These are phyloP conservation scores for Boletus sensibilis DNA, from an alignment of 768 basidiomycete genomes.

Conservation along the genomic window DNA sequence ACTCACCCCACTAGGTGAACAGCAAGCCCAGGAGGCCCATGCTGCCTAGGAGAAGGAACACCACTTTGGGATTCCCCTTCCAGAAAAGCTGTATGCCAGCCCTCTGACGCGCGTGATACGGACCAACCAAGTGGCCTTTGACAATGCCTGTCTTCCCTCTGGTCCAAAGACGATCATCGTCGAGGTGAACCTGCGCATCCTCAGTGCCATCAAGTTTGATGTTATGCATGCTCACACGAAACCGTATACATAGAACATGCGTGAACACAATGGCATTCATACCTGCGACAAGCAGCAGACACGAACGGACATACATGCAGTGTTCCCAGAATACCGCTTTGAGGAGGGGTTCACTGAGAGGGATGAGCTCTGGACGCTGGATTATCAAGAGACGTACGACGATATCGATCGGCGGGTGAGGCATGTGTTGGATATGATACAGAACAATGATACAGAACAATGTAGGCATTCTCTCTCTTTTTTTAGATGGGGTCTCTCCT, in stretches of 20 bases:
- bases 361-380: slow-evolving; percentile 55
- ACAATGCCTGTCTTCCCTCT: slow-evolving; percentile 30
- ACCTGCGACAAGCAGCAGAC: slow-evolving; percentile 70
- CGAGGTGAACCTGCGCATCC: slow-evolving; percentile 37
- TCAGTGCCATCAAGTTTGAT: neutral
- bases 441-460: slow-evolving; percentile 39
- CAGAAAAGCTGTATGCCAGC: slow-evolving; percentile 30
- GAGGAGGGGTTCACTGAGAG: too few species aligned
- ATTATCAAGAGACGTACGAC: slow-evolving; percentile 22
- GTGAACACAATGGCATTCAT: slow-evolving; percentile 64
- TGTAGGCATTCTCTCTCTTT: slow-evolving; percentile 44
- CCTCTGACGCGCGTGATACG: slow-evolving; percentile 61
- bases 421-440: slow-evolving; percentile 55
- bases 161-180: too few species aligned
- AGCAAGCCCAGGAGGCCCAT: slow-evolving; percentile 47
- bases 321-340: slow-evolving; percentile 45
- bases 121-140: slow-evolving; percentile 56
- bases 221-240: neutral
- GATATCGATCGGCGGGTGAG: slow-evolving; percentile 47
- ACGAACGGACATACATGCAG: slow-evolving; percentile 41
- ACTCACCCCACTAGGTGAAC: too few species aligned
- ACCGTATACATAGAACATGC: slow-evolving; percentile 48
- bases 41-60: slow-evolving; percentile 20
- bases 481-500: neutral
- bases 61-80: slow-evolving; percentile 17